Percentiles rank a stretch among this genome's conserved stretches.
phyloP scores from a whole-genome alignment of 192 early-diverging fungal species.

The Oehlia diaphana region DNA sequence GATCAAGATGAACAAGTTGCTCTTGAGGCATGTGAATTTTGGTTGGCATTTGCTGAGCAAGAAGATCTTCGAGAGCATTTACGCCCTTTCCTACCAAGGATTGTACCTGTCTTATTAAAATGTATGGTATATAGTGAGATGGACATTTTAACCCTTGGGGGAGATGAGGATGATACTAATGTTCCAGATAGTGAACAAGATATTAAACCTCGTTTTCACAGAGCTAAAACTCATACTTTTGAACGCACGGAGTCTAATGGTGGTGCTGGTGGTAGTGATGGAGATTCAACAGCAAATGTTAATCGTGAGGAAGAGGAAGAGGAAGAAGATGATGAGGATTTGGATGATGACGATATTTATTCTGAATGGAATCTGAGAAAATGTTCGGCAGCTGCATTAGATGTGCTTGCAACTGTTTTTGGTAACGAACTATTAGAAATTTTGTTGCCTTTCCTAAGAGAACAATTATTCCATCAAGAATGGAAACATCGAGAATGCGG shows the following conservation, averaged over 20 bases:
- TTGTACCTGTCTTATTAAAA: slow-evolving; percentile 90
- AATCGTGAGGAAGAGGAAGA: slow-evolving; percentile 76
- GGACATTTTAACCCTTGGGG: slow-evolving; percentile 77
- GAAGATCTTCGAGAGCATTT: slow-evolving; percentile 73
- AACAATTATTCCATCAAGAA: slow-evolving; percentile 77
- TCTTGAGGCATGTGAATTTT: slow-evolving; percentile 99
- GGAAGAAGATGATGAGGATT: slow-evolving; percentile 80
- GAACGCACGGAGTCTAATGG: slow-evolving; percentile 49
- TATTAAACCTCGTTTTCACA: slow-evolving; percentile 93
- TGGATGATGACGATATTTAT: slow-evolving; percentile 84
- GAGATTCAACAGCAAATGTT: slow-evolving; percentile 2
- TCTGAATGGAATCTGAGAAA: slow-evolving; percentile 98
- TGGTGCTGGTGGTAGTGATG: slow-evolving; percentile 32
- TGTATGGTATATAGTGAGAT: slow-evolving; percentile 97
- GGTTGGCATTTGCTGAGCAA: slow-evolving; percentile 96
- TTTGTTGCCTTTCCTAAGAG: slow-evolving; percentile 84
- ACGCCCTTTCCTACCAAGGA: slow-evolving; percentile 66
- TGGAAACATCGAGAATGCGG: slow-evolving; percentile 95
- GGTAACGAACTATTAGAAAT: slow-evolving; percentile 80
- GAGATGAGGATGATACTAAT: slow-evolving; percentile 81
- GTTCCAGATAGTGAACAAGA: slow-evolving; percentile 89
- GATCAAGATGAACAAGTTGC: slow-evolving; percentile 83
- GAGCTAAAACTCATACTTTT: slow-evolving; percentile 74
- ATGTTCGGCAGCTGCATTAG: slow-evolving; percentile 95
- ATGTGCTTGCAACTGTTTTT: slow-evolving; percentile 89